Conservation (phyloP, 768 basidiomycete species). For the Phaeotremella fagi region DNA sequence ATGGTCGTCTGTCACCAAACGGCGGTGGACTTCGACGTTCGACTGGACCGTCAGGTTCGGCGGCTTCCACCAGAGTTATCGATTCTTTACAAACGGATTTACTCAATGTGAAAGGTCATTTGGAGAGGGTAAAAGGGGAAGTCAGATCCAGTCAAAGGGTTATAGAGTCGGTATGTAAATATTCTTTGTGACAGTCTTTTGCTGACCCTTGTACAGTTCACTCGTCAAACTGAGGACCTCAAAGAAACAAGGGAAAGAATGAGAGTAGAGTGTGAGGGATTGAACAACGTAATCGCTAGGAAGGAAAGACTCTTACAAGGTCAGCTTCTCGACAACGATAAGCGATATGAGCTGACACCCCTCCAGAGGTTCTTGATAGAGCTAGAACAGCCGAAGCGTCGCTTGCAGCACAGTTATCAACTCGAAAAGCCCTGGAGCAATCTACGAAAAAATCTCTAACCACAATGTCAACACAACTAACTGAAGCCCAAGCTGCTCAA, state of each 20-base stretch:
- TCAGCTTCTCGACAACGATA: constrained; percentile 6
- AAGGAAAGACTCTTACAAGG: constrained; percentile 45
- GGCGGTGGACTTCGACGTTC: constrained; percentile 3
- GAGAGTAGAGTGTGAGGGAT: constrained; percentile 38
- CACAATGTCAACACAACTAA: constrained; percentile 36
- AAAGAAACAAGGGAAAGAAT: constrained; percentile 44
- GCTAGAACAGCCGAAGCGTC: constrained; percentile 43
- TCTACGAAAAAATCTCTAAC: constrained; percentile 32
- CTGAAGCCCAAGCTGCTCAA: constrained; percentile 36
- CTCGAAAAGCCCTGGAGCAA: constrained; percentile 32
- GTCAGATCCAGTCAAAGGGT: constrained; percentile 25
- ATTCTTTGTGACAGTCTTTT: background rate
- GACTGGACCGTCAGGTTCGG: constrained; percentile 12
- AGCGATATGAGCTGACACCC: background rate
- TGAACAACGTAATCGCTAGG: constrained; percentile 42
- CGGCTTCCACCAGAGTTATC: constrained; percentile 39
- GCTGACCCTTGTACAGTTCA: constrained; percentile 24
- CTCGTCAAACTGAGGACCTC: constrained; percentile 45
- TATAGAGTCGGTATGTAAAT: constrained; percentile 27
- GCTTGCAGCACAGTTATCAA: constrained; percentile 21
- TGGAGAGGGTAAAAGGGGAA: constrained; percentile 37
- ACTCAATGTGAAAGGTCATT: constrained; percentile 23
- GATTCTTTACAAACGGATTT: constrained; percentile 39
- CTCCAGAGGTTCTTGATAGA: constrained; percentile 43
- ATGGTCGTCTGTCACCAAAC: constrained; percentile 16